Evolutionary conservation across 805 yeast species (phyloP).

Genomic region (Nakazawaea anatomiae): DNA sequence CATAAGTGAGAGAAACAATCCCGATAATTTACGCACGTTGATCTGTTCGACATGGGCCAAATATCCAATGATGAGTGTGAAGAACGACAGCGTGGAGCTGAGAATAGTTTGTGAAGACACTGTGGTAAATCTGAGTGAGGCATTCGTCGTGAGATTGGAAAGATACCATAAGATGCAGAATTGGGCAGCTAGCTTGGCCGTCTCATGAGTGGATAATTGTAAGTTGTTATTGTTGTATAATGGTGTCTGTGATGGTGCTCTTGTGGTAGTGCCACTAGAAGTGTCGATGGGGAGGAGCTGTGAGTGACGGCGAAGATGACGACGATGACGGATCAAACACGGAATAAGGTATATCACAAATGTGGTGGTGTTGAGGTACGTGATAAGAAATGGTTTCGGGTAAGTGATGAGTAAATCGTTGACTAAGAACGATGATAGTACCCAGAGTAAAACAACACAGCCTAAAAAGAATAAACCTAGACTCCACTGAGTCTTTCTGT

Average conservation of each 20-base stretch:
- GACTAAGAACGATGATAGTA: constrained; percentile 78
- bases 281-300: background rate
- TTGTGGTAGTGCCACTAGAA: background rate
- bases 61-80: constrained; percentile 81
- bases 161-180: constrained; percentile 87
- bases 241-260: background rate
- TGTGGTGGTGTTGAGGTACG: constrained; percentile 85
- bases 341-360: constrained; percentile 77
- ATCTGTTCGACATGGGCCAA: constrained; percentile 65
- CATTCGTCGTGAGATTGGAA: constrained; percentile 86
- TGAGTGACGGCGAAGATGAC: constrained; percentile 15
- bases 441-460: constrained; percentile 85
- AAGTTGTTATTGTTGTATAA: background rate
- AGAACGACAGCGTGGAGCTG: constrained; percentile 88
- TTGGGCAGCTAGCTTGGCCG: constrained; percentile 68
- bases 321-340: constrained; percentile 18
- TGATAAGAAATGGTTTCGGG: constrained; percentile 86
- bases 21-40: constrained; percentile 57
- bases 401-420: constrained; percentile 72
- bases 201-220: constrained; percentile 46
- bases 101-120: constrained; percentile 93
- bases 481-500: constrained; percentile 48
- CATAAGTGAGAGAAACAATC: constrained; percentile 62
- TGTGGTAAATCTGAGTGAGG: constrained; percentile 80
- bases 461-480: constrained; percentile 69